Evolutionary conservation across 768 basidiomycete genomes (phyloP), one percentile per base, ranked within the genome.

Genomic region (Suillus sp.): DNA sequence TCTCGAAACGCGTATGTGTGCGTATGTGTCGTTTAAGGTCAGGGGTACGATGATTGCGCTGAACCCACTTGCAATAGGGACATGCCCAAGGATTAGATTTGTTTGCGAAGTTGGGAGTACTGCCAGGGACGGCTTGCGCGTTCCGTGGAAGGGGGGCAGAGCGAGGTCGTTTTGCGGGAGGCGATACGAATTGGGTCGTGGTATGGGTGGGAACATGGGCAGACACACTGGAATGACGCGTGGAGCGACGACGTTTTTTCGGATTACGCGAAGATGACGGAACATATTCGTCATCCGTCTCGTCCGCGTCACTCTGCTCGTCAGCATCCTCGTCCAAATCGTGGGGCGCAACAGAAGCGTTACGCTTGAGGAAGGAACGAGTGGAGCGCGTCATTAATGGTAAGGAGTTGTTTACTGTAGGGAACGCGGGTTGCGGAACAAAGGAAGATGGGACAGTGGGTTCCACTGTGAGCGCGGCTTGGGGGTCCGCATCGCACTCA

Each of bases 1-100:
- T 72, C 50, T 68, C 64, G 53, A 70, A 70, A 57, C 76, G 78
- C 37, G 77, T 77, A 56, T 87, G 87, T 2, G 86, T 86, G 50
- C 73, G 77, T 48, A 88, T 69, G 69, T 89, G 87, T 27, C 87
- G 82, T 70, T 81, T 81, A 70, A 84, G 83, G 68, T 89, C 87
- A 11, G 86, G 85, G 35, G 81, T 70, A 30, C 87, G 84, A 45
- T 76, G 75, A 73, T 84, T 85, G 42, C 65, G 70, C 67, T 83
- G 83, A 37, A 78, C 73, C 79, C 80, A 83, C 53, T 72, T 72
- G 70, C 85, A 85, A 56, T 76, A 75, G 2, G 81, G 81, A 69
- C 85, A 86, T 4, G 71, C 75, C 75, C 76, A 74, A 62, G 71
- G 79, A 74, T 70, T 78, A 70, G 65, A 68, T 64, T 70, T 73